These are phyloP conservation scores for Amesomyces nigricolor DNA, from an alignment of 2,329 filamentous ascomycete genomes.

Conservation along the genomic window DNA sequence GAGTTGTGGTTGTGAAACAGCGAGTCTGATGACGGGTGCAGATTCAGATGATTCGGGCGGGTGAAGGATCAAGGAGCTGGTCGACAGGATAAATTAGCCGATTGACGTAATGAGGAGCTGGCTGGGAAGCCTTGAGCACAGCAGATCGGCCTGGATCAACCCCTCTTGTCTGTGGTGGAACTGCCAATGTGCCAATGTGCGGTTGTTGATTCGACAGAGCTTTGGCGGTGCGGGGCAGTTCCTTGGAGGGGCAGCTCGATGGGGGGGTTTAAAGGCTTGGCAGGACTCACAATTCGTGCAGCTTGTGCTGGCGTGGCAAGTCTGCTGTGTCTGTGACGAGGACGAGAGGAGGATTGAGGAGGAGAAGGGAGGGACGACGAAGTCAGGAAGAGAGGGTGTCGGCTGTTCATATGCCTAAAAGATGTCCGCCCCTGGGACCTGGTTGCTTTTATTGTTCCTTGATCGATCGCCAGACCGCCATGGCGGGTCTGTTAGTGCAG, in stretches of 20 bases:
- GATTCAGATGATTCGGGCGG: conserved; percentile 3
- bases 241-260: conserved; percentile 19
- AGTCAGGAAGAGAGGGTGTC: conserved; percentile 10
- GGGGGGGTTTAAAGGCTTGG: conserved; percentile 1
- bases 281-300: conserved; percentile 5
- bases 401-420: conserved; percentile 2
- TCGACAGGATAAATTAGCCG: conserved; percentile 24
- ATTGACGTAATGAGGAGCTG: conserved; percentile 27
- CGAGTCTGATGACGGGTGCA: conserved; percentile 1
- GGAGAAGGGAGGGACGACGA: neutral
- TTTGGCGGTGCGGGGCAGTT: conserved; percentile 16
- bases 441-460: conserved; percentile 22
- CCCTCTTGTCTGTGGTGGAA: conserved; percentile 21
- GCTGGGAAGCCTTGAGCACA: conserved; percentile 7
- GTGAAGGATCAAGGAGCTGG: conserved; percentile 12
- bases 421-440: conserved; percentile 14
- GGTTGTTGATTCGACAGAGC: conserved; percentile 18
- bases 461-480: conserved; percentile 14
- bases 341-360: neutral
- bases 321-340: neutral
- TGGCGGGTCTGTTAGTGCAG: conserved; percentile 23
- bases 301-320: neutral
- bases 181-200: conserved; percentile 11
- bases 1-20: neutral
- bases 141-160: conserved; percentile 19